phyloP scores from a whole-genome alignment of 2,329 filamentous ascomycete species.

The Peltaster fructicola region DNA sequence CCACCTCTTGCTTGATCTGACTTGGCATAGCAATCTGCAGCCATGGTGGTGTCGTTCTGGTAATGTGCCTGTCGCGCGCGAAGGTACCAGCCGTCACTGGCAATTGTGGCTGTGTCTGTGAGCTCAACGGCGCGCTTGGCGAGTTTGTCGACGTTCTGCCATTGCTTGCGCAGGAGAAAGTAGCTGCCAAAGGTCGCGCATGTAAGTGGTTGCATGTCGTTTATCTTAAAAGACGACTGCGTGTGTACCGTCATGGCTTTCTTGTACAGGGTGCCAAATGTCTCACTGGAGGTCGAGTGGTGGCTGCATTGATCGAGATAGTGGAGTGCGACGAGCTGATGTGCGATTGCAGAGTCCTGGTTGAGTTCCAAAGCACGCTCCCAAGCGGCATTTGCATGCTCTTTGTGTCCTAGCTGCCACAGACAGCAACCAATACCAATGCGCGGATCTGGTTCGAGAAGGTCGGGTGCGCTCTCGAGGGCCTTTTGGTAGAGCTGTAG shows the following conservation, averaged over 20 bases:
- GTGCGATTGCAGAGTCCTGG: slow-evolving; percentile 72
- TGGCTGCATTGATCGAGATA: slow-evolving; percentile 76
- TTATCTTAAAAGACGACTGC: slow-evolving; percentile 80
- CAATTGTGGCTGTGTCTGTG: slow-evolving; percentile 90
- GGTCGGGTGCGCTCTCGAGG: slow-evolving; percentile 64
- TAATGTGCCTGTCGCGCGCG: slow-evolving; percentile 84
- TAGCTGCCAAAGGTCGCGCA: slow-evolving; percentile 83
- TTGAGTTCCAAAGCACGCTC: slow-evolving; percentile 69
- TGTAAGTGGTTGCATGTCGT: slow-evolving; percentile 77
- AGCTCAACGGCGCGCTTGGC: slow-evolving; percentile 87
- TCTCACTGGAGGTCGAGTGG: slow-evolving; percentile 64
- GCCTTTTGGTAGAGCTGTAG: slow-evolving; percentile 75
- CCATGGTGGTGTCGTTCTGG: slow-evolving; percentile 53
- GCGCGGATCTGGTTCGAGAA: slow-evolving; percentile 83
- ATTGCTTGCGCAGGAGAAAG: slow-evolving; percentile 68
- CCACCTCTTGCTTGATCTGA: slow-evolving; percentile 86
- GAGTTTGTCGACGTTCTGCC: slow-evolving; percentile 66
- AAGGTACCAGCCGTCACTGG: slow-evolving; percentile 94
- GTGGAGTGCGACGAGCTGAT: slow-evolving; percentile 77
- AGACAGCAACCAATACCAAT: slow-evolving; percentile 94
- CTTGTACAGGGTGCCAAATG: slow-evolving; percentile 73
- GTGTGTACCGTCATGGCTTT: slow-evolving; percentile 90
- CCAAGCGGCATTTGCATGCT: slow-evolving; percentile 83
- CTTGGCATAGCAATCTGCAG: slow-evolving; percentile 71
- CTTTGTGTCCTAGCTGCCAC: slow-evolving; percentile 90